Conservation (phyloP, 441 rosid genomes). For the Gossypium gossypioides region DNA sequence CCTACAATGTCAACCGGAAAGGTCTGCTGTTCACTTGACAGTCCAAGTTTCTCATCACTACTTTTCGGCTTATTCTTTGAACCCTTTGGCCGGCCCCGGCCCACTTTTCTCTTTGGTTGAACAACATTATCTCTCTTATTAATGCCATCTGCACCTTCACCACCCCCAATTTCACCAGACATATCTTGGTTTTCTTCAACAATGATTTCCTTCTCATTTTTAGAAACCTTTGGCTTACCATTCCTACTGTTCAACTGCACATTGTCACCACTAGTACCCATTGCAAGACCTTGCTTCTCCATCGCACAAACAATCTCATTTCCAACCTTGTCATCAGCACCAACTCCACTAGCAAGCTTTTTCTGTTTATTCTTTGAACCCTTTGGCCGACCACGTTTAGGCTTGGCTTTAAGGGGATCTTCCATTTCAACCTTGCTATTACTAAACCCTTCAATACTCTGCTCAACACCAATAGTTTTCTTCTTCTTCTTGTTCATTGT, state of each 20-base stretch:
- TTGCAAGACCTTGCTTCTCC: neutral
- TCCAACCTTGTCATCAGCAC: neutral
- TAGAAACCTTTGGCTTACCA: slow-evolving; percentile 10
- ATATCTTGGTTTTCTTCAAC: slow-evolving; percentile 6
- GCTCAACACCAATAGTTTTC: slow-evolving; percentile 11
- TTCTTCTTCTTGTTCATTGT: slow-evolving; percentile 3
- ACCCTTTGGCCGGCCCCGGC: slow-evolving; percentile 15
- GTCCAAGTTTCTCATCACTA: neutral
- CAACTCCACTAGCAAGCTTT: neutral
- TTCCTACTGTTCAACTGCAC: neutral
- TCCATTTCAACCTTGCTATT: neutral
- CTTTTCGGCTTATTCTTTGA: slow-evolving; percentile 5
- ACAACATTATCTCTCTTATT: neutral
- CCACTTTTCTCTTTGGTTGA: slow-evolving; percentile 4
- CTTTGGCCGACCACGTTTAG: slow-evolving; percentile 21
- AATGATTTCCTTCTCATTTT: neutral
- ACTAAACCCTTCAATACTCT: neutral
- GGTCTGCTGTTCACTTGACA: neutral
- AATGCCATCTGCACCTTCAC: neutral
- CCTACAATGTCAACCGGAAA: neutral
- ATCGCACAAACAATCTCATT: neutral
- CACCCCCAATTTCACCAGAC: neutral
- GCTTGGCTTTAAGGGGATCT: neutral
- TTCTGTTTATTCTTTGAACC: neutral
- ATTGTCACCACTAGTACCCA: neutral